Conservation (phyloP, 169 alveolate genomes). For the Cytauxzoon felis region DNA sequence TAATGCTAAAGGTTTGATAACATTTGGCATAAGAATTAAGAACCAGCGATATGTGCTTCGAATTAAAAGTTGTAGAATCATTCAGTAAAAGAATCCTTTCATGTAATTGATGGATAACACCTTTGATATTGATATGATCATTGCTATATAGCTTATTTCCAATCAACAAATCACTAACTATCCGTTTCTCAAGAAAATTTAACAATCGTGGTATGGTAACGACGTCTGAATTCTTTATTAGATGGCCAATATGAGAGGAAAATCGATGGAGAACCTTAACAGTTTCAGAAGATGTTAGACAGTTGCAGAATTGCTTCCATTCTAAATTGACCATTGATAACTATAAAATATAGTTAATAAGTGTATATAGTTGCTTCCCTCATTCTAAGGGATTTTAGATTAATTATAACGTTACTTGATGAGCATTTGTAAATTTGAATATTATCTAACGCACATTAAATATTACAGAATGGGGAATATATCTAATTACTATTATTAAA, state of each 20-base stretch:
- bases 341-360: neutral
- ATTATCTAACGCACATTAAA: neutral
- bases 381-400: neutral
- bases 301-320: neutral
- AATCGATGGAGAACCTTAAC: slow-evolving; percentile 25
- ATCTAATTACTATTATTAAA: neutral
- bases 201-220: neutral
- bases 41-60: slow-evolving; percentile 42
- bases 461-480: neutral
- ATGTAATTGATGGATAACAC: slow-evolving; percentile 13
- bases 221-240: neutral
- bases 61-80: neutral
- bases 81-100: slow-evolving; percentile 11
- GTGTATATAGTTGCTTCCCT: neutral
- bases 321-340: neutral
- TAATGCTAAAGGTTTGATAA: slow-evolving; percentile 25
- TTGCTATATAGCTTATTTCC: neutral
- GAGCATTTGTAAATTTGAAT: neutral
- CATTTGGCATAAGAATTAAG: slow-evolving; percentile 50
- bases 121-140: slow-evolving; percentile 6
- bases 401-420: neutral
- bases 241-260: slow-evolving; percentile 14
- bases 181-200: slow-evolving; percentile 33
- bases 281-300: slow-evolving; percentile 2
- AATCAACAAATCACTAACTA: slow-evolving; percentile 5